Evolutionary conservation across 305 asterid species (phyloP).

Genomic region (Nicotiana rustica): DNA sequence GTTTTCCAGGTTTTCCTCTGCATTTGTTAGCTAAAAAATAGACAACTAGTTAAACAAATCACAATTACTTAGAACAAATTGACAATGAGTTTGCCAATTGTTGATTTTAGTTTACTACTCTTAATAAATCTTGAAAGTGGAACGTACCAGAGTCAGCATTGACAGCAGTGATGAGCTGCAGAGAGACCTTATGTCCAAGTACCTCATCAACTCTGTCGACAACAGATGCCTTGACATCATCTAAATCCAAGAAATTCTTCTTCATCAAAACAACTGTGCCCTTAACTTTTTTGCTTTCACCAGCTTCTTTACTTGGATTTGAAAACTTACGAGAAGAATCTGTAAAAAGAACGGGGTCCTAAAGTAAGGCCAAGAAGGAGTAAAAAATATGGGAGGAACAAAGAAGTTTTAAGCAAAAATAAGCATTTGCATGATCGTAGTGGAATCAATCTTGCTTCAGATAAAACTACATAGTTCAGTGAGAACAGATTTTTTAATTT

Average conservation of each 20-base stretch:
- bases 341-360: too few species aligned
- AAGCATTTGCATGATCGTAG: not conserved
- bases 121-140: not conserved
- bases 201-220: slow-evolving; percentile 54
- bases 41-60: not conserved
- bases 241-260: slow-evolving; percentile 63
- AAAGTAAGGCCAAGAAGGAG: too few species aligned
- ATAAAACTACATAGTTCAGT: not conserved
- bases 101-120: not conserved
- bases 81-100: not conserved
- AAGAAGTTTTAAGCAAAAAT: not conserved
- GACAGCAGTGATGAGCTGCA: slow-evolving; percentile 57
- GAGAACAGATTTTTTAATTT: not conserved
- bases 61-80: not conserved
- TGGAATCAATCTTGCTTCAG: not conserved
- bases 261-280: slow-evolving; percentile 64
- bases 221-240: slow-evolving; percentile 50
- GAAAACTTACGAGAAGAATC: too few species aligned
- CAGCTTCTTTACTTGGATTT: not conserved
- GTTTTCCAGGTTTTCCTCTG: slow-evolving; percentile 44
- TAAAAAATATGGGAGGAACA: not conserved
- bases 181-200: slow-evolving; percentile 50
- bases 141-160: slow-evolving; percentile 42
- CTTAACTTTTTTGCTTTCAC: slow-evolving; percentile 42
- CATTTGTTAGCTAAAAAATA: not conserved